These are phyloP conservation scores for Macaranga tanarius DNA, from an alignment of 441 rosid species.

Conservation along the genomic window DNA sequence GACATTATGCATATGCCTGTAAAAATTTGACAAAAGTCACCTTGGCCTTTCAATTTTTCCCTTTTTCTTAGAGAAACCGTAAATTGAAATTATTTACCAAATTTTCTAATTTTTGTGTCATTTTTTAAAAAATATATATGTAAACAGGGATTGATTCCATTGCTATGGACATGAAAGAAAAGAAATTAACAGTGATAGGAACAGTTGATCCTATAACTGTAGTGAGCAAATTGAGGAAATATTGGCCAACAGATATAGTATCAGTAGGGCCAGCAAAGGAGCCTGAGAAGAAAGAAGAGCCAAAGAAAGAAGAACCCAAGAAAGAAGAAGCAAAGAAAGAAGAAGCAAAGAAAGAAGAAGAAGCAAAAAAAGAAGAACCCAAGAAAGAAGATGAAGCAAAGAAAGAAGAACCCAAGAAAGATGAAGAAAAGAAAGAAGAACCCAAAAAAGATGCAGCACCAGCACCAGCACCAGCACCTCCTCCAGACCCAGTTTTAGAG, in stretches of 20 bases:
- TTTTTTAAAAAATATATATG: neutral
- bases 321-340: slow-evolving; percentile 33
- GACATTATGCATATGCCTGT: neutral
- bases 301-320: slow-evolving; percentile 60
- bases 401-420: slow-evolving; percentile 39
- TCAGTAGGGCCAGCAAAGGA: slow-evolving; percentile 87
- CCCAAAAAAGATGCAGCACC: slow-evolving; percentile 36
- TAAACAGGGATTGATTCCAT: slow-evolving; percentile 76
- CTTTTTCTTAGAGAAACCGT: neutral
- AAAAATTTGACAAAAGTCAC: neutral
- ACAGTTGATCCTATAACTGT: slow-evolving; percentile 72
- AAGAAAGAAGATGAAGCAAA: slow-evolving; percentile 50
- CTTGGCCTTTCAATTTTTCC: neutral
- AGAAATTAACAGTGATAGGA: slow-evolving; percentile 76
- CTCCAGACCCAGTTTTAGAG: slow-evolving; percentile 63
- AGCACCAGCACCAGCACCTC: slow-evolving; percentile 31
- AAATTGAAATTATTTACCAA: neutral
- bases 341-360: slow-evolving; percentile 27
- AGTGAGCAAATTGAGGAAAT: slow-evolving; percentile 80
- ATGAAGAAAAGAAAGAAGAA: slow-evolving; percentile 43
- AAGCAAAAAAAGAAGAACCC: slow-evolving; percentile 40
- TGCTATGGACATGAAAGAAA: slow-evolving; percentile 79
- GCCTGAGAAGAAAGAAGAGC: slow-evolving; percentile 86
- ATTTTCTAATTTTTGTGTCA: neutral
- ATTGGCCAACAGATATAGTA: slow-evolving; percentile 69